These are phyloP conservation scores for Penicillium fimorum DNA, from an alignment of 495 filamentous ascomycete genomes.

Conservation along the genomic window DNA sequence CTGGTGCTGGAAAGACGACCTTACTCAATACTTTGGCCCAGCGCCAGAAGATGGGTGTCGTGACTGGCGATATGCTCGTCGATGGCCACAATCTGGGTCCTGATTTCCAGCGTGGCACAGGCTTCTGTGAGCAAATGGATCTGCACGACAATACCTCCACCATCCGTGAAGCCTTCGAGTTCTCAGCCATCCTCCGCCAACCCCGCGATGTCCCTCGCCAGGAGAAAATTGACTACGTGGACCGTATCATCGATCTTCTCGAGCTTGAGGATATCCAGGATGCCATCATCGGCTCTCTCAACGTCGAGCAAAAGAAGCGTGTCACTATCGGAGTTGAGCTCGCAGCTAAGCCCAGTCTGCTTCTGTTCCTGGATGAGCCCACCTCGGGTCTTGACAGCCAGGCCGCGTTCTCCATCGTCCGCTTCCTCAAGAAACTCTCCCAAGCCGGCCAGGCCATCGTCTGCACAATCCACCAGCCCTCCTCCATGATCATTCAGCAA, in stretches of 20 bases:
- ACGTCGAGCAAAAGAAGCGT: constrained; percentile 67
- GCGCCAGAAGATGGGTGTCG: constrained; percentile 68
- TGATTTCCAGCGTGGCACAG: constrained; percentile 78
- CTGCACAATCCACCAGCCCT: constrained; percentile 82
- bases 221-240: constrained; percentile 60
- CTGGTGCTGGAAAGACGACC: constrained; percentile 81
- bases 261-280: constrained; percentile 57
- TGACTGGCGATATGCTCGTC: constrained; percentile 73
- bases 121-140: constrained; percentile 87
- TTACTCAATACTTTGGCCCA: constrained; percentile 74
- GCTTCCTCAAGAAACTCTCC: constrained; percentile 80
- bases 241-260: constrained; percentile 59
- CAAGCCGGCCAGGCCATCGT: constrained; percentile 72
- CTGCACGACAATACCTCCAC: constrained; percentile 69
- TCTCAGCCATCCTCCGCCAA: constrained; percentile 65
- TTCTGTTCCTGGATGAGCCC: constrained; percentile 82
- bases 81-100: constrained; percentile 66
- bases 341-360: constrained; percentile 76
- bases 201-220: constrained; percentile 44
- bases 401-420: constrained; percentile 76
- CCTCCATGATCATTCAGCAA: constrained; percentile 66
- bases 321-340: constrained; percentile 92
- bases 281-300: constrained; percentile 54
- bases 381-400: constrained; percentile 84
- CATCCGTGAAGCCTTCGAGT: constrained; percentile 64